Evolutionary conservation across 495 filamentous ascomycete species (phyloP).

Genomic region (Parathielavia appendiculata): DNA sequence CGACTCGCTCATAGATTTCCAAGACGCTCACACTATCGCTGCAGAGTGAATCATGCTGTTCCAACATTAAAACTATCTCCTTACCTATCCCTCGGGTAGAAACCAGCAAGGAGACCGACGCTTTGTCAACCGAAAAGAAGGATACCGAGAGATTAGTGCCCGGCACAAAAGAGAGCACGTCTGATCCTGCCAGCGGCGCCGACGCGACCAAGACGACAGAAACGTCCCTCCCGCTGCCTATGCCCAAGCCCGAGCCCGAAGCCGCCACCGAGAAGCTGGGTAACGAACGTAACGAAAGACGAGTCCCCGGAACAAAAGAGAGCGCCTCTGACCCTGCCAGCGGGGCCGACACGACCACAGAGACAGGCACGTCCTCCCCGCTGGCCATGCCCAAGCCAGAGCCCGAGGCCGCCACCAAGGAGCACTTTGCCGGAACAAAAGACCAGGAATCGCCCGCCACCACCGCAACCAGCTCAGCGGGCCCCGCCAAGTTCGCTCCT

Average conservation of each 20-base stretch:
- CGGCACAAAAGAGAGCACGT: not conserved
- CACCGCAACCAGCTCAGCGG: constrained; percentile 12
- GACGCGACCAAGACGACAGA: constrained; percentile 1
- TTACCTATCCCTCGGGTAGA: not conserved
- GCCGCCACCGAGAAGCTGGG: not conserved
- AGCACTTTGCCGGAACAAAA: not conserved
- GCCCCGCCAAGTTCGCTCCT: constrained; percentile 26
- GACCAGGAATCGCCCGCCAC: not conserved
- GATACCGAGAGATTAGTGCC: not conserved
- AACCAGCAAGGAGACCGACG: constrained; percentile 5
- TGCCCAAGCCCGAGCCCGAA: constrained; percentile 1
- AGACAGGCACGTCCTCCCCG: constrained; percentile 1
- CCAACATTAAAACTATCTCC: not conserved
- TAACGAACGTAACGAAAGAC: not conserved
- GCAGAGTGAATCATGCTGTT: not conserved
- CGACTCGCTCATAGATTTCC: not conserved
- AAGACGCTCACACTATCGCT: not conserved
- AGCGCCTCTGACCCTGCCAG: too few species aligned
- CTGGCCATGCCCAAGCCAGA: constrained; percentile 1
- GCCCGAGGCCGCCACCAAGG: constrained; percentile 1
- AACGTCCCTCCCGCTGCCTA: not conserved
- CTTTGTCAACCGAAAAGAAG: not conserved
- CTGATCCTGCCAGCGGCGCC: not conserved
- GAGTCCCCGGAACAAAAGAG: too few species aligned
- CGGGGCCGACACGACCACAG: too few species aligned